Base-by-base conservation (phyloP, 371 early-diverging fungal genomes). In the Dichotomocladium elegans region DNA sequence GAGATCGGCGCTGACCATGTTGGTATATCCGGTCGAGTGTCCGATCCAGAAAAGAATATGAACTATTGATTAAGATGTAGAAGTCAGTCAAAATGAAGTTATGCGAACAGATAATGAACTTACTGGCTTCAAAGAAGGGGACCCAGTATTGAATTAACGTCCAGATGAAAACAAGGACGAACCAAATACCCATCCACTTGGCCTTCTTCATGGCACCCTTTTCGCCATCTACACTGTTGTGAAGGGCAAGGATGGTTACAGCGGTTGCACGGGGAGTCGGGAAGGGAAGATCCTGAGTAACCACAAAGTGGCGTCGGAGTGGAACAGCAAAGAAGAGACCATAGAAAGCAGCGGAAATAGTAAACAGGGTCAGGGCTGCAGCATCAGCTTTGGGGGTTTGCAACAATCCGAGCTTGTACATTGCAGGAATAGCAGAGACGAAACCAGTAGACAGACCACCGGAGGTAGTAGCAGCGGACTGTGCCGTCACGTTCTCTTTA, bases 291-390 rank as follows among this genome's bases (percentile, higher is more conserved):
- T 88, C 70, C 57, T 81, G 81, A 55, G 85, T 82, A 61, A 88
- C 74, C 47, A 88, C 77, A 55, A 86, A 89, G 61, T 85, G 82
- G 5, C 66, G 43, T 45, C 89, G 84, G 30, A 89, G 80, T 37
- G 89, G 89, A 29, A 89, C 73, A 46, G 85, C 86, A 55, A 86
- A 89, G 70, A 87, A 89, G 35, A 87, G 63, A 53, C 89, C 89
- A 33, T 82, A 85, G 73, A 82, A 83, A 14, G 86, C 82, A 29
- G 81, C 69, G 41, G 73, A 70, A 31, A 72, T 68, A 5, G 85
- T 76, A 74, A 83, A 85, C 15, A 81, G 60, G 6, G 74, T 44
- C 15, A 83, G 66, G 19, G 77, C 64, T 33, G 65, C 79, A 34
- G 76, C 65, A 57, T 82, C 83, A 7, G 75, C 63, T 26, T 64